Conservation (phyloP, 2,329 filamentous ascomycete species). For the Cordyceps cicadae region DNA sequence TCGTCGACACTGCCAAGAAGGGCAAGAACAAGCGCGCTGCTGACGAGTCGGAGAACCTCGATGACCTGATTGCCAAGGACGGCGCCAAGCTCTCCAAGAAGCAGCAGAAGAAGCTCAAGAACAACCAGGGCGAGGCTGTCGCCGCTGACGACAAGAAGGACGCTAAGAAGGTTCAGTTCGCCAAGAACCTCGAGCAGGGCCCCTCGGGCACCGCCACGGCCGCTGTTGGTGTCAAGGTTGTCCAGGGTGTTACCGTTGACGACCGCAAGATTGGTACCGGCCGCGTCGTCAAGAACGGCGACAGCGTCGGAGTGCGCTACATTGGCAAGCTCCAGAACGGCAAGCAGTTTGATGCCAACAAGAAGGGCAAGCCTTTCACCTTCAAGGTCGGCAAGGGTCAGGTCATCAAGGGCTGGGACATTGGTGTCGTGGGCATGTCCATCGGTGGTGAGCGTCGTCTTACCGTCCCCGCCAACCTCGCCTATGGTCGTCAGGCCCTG, state of each 20-base stretch:
- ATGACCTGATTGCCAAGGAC: constrained; percentile 76
- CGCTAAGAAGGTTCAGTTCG: constrained; percentile 97
- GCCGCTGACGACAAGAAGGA: constrained; percentile 51
- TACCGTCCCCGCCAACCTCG: constrained; percentile 77
- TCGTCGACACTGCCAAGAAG: constrained; percentile 48
- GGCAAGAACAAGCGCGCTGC: constrained; percentile 94
- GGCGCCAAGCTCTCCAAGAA: constrained; percentile 86
- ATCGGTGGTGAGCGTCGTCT: constrained; percentile 90
- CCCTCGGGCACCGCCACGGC: constrained; percentile 64
- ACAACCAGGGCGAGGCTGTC: constrained; percentile 89
- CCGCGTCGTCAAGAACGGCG: constrained; percentile 78
- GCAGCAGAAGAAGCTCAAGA: constrained; percentile 96
- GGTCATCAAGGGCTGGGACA: constrained; percentile 98
- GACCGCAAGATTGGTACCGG: constrained; percentile 90
- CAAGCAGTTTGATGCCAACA: constrained; percentile 97
- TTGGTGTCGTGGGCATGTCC: constrained; percentile 86
- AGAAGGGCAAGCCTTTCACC: constrained; percentile 94
- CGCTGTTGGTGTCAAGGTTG: constrained; percentile 62
- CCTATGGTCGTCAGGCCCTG: constrained; percentile 76
- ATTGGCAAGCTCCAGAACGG: constrained; percentile 94
- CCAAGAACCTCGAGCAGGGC: constrained; percentile 96
- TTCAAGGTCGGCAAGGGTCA: constrained; percentile 93
- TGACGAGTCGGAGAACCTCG: constrained; percentile 69
- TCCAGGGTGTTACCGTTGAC: constrained; percentile 86
- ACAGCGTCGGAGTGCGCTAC: constrained; percentile 89